Evolutionary conservation across 169 alveolate species (phyloP), one percentile per base, ranked within the genome.

Genomic region (Eimeria falciformis): DNA sequence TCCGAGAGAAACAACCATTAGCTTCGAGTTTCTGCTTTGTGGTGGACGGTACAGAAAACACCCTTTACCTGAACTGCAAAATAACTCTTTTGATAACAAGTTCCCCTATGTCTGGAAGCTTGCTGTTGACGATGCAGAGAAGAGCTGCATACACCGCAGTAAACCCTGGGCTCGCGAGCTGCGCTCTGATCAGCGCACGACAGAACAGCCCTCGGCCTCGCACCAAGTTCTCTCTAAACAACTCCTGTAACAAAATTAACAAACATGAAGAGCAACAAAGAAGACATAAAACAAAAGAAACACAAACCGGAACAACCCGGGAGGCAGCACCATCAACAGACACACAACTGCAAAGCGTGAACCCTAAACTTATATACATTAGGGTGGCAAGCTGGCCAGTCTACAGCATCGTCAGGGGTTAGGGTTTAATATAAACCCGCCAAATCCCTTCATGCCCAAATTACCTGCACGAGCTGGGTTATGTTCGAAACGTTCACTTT

Each of bases 131-230:
- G 33, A 99, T 98, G 17, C 99, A 96, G 55, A 98, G 96, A 40
- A 99, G 95, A n/a, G 99, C 98, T 27, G 99, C 99, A 95, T 98
- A 98, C 11, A 99, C 99, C 77, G 97, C 98, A 5, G 99, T 97
- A 92, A 97, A 99, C 43, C 98, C 99, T 25, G 99, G 99, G 2
- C 99, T 98, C 21, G 99, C 99, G 98, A 98, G 96, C 96, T 99
- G 99, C 23, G 99, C 99, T 92, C 99, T 96, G 73, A 99, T 95
- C 78, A 99, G 94, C 55, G 99, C 98, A 81, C 99, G 98, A 46
- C 98, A 98, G 77, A 99, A 95, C 50, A 99, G 95, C 0, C 99
- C 99, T 66, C 99, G 97, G 21, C 99, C 99, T 85, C 99, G 95
- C 25, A 99, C 95, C 68, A 99, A 92, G 94, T 99, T 99, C 95